Conservation (phyloP, 208 protist genomes). For the Acanthamoeba castellanii region DNA sequence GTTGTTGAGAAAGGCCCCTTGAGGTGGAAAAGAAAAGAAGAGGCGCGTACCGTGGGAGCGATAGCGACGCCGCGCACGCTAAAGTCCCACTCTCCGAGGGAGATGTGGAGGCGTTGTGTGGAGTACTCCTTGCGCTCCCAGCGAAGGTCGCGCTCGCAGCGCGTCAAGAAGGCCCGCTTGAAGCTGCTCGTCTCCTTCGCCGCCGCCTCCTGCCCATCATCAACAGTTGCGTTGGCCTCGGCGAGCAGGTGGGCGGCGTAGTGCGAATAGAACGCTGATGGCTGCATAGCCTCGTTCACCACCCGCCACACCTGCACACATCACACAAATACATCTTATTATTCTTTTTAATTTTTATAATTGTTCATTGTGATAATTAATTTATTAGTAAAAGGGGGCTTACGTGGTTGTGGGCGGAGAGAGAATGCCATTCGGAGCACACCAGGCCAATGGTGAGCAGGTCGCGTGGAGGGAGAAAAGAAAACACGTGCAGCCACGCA, state of each 20-base stretch:
- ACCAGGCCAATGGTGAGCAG: neutral
- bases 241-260: neutral
- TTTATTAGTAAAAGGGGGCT: neutral
- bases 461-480: neutral
- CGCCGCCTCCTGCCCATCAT: neutral
- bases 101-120: neutral
- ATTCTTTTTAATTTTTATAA: neutral
- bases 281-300: neutral
- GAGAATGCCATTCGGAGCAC: neutral
- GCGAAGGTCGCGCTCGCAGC: neutral
- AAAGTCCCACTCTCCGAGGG: neutral
- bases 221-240: neutral
- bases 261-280: neutral
- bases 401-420: constrained; percentile 13
- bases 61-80: neutral
- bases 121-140: neutral
- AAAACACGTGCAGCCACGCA: constrained; percentile 13
- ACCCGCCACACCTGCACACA: neutral
- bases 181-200: neutral
- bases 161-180: neutral
- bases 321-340: neutral
- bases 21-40: neutral
- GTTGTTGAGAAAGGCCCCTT: neutral
- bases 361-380: too few relatives aligned
- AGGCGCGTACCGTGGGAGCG: neutral